phyloP scores from a whole-genome alignment of 768 basidiomycete species.

The Leccinum uliginosum region DNA sequence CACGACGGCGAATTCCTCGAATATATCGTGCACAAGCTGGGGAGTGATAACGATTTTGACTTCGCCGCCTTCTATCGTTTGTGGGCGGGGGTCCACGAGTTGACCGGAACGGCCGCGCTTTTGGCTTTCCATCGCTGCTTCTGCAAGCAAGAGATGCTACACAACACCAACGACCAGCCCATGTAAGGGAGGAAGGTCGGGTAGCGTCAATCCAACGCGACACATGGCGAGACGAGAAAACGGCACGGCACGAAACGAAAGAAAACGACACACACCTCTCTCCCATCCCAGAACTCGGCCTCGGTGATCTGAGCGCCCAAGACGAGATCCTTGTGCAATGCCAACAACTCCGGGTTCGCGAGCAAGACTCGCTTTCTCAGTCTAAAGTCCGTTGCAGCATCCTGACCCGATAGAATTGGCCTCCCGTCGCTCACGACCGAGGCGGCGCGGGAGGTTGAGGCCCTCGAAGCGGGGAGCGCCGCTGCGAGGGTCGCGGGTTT shows the following conservation, averaged over 20 bases:
- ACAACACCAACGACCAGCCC: not conserved
- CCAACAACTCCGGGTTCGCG: constrained; percentile 70
- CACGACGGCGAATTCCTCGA: constrained; percentile 96
- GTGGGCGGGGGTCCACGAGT: constrained; percentile 84
- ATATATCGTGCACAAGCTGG: constrained; percentile 91
- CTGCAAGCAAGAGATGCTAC: constrained; percentile 72
- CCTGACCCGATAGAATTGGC: constrained; percentile 53
- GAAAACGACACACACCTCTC: constrained; percentile 56
- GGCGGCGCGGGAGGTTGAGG: constrained; percentile 55
- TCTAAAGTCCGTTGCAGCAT: constrained; percentile 63
- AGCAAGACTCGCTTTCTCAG: constrained; percentile 77
- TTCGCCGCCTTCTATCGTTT: constrained; percentile 79
- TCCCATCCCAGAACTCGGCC: constrained; percentile 95
- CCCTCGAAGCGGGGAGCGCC: constrained; percentile 30
- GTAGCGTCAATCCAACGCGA: not conserved
- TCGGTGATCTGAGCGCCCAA: constrained; percentile 82
- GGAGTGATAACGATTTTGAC: constrained; percentile 88
- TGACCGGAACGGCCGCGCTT: constrained; percentile 80
- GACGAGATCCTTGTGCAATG: constrained; percentile 86
- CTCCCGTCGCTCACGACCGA: constrained; percentile 56
- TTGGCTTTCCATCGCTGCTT: constrained; percentile 69
- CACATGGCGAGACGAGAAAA: not conserved
- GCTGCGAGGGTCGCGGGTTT: constrained; percentile 32
- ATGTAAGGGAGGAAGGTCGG: not conserved
- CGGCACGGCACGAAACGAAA: not conserved